A percentile compares a stretch with the other conserved stretches of the same genome.
These are phyloP conservation scores for Fistulifera pelliculosa DNA, from an alignment of 108 stramenopile species.

Conservation along the genomic window DNA sequence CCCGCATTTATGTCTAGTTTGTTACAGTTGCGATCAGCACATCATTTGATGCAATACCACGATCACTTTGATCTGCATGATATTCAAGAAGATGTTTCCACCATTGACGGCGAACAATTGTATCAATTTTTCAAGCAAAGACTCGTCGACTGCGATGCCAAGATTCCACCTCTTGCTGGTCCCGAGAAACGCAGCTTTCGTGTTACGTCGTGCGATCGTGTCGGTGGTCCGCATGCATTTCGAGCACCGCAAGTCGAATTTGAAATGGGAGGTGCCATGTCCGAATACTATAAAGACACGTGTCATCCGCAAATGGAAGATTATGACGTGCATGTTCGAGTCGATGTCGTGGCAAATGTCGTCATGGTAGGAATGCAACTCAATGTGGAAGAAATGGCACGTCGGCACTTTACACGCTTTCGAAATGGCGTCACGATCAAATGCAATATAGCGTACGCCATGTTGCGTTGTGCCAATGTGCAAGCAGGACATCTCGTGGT, in stretches of 20 bases:
- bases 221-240: conserved; percentile 53
- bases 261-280: conserved; percentile 60
- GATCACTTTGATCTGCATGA: conserved; percentile 41
- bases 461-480: conserved; percentile 49
- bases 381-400: conserved; percentile 54
- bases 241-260: conserved; percentile 41
- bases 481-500: conserved; percentile 29
- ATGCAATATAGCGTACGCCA: conserved; percentile 58
- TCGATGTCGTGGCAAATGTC: conserved; percentile 41
- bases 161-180: conserved; percentile 10
- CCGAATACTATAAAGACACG: conserved; percentile 34
- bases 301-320: conserved; percentile 50
- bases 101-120: conserved; percentile 36
- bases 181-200: conserved; percentile 27
- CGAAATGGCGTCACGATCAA: conserved; percentile 66
- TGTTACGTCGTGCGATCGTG: conserved; percentile 51
- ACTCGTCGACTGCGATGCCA: conserved; percentile 13
- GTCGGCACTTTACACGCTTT: conserved; percentile 53
- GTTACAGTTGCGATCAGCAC: conserved; percentile 36
- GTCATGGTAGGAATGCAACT: conserved; percentile 53
- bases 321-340: conserved; percentile 49
- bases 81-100: conserved; percentile 3
- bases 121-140: conserved; percentile 47
- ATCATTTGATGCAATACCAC: conserved; percentile 51
- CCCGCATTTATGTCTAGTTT: conserved; percentile 4